Evolutionary conservation across 169 alveolate species (phyloP).

Genomic region (Cardiosporidium cionae): DNA sequence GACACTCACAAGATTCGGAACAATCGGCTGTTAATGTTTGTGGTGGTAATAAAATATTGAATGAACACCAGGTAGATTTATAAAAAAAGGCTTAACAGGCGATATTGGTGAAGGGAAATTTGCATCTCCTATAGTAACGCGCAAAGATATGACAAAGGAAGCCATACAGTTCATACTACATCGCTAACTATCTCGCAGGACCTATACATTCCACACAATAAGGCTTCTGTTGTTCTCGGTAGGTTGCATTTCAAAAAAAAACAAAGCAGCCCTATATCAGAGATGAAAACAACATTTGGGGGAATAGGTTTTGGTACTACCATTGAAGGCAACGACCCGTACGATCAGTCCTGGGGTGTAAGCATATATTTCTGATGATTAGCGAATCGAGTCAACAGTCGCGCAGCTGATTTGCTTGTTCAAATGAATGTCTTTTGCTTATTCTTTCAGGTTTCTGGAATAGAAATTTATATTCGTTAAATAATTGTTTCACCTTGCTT

Average conservation of each 20-base stretch:
- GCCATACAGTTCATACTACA: no score
- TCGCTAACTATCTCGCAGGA: no score
- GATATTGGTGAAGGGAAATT: constrained; percentile 42
- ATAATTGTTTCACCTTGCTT: neutral
- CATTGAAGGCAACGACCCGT: constrained; percentile 38
- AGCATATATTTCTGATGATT: neutral
- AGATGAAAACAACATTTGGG: neutral
- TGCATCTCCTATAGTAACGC: constrained; percentile 27
- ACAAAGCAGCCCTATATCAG: neutral
- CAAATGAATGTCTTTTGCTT: neutral
- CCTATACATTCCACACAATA: constrained; percentile 25
- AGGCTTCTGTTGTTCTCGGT: constrained; percentile 15
- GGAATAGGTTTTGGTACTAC: neutral
- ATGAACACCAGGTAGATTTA: neutral
- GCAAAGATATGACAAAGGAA: neutral
- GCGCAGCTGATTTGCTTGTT: neutral
- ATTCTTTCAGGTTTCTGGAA: constrained; percentile 33
- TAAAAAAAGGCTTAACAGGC: constrained; percentile 3
- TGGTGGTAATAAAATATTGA: constrained; percentile 12
- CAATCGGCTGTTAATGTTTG: constrained; percentile 38
- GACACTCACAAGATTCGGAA: constrained; percentile 38
- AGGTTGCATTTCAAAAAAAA: constrained; percentile 19
- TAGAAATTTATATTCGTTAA: constrained; percentile 34
- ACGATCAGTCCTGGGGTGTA: constrained; percentile 44
- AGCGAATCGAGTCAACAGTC: neutral